These are phyloP conservation scores for Rhypophila decipiens DNA, from an alignment of 495 filamentous ascomycete genomes.

Conservation along the genomic window DNA sequence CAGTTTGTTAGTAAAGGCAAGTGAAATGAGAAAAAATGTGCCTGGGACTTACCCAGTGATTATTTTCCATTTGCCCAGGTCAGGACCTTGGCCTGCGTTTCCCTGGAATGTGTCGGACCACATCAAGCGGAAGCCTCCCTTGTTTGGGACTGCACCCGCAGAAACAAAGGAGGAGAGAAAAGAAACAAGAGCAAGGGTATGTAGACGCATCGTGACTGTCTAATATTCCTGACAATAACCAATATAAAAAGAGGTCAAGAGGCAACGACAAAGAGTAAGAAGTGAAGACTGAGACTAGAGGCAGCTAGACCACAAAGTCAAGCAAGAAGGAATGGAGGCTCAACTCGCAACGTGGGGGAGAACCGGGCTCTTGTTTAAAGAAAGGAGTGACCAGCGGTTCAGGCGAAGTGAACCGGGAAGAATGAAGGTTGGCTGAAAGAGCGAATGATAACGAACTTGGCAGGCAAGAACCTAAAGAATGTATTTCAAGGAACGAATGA, in stretches of 20 bases:
- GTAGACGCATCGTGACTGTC: slow-evolving; percentile 14
- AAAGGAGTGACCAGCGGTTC: slow-evolving; percentile 6
- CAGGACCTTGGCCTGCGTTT: slow-evolving; percentile 12
- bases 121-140: slow-evolving; percentile 18
- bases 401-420: slow-evolving; percentile 1
- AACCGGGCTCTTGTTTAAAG: not conserved
- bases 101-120: slow-evolving; percentile 25
- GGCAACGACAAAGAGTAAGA: not conserved
- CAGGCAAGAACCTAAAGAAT: slow-evolving; percentile 1
- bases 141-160: slow-evolving; percentile 12
- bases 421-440: not conserved
- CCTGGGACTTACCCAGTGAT: slow-evolving; percentile 22
- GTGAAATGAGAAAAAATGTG: not conserved
- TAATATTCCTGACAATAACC: not conserved
- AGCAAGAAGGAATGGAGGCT: not conserved
- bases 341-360: not conserved
- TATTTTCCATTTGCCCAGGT: slow-evolving; percentile 29
- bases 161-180: slow-evolving; percentile 19
- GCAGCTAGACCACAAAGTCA: not conserved
- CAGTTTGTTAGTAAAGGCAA: not conserved
- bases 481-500: not conserved
- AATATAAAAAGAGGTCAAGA: not conserved
- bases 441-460: not conserved
- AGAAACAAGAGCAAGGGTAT: slow-evolving; percentile 10
- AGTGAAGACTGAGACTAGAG: not conserved